phyloP scores from a whole-genome alignment of 768 basidiomycete genomes.

The Boletus tylopilopsis region DNA sequence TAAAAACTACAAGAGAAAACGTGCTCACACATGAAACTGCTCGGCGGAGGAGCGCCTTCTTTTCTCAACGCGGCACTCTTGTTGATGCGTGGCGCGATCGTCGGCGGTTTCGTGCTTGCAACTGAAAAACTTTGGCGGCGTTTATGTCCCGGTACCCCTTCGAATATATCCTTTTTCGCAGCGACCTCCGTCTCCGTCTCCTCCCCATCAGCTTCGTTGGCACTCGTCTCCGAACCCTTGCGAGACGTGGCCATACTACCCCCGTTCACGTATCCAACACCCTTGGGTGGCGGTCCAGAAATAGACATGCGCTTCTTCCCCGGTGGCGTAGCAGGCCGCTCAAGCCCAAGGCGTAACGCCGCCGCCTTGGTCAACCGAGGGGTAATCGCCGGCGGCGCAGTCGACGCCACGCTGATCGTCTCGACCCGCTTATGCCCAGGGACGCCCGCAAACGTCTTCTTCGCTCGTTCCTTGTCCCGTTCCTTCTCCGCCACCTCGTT shows the following conservation, averaged over 20 bases:
- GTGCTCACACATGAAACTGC: conserved; percentile 71
- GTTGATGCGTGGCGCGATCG: conserved; percentile 43
- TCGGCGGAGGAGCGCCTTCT: conserved; percentile 50
- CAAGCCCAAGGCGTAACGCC: conserved; percentile 58
- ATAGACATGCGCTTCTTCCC: conserved; percentile 37
- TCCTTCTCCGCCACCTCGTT: conserved; percentile 45
- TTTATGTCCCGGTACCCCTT: conserved; percentile 84
- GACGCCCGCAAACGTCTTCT: conserved; percentile 68
- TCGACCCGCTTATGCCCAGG: conserved; percentile 77
- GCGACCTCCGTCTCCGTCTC: conserved; percentile 24
- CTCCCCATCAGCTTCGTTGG: conserved; percentile 29
- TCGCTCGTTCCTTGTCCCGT: conserved; percentile 56
- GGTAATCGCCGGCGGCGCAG: conserved; percentile 64
- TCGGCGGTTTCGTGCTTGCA: conserved; percentile 44
- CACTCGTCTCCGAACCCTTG: conserved; percentile 13
- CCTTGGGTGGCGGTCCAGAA: conserved; percentile 18
- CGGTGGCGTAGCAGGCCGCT: conserved; percentile 36
- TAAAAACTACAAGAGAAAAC: too few relatives aligned
- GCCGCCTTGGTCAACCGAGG: conserved; percentile 79
- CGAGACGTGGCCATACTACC: conserved; percentile 10
- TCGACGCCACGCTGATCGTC: conserved; percentile 69
- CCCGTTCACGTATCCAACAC: background rate
- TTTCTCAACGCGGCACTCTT: conserved; percentile 43
- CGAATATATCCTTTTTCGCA: conserved; percentile 51
- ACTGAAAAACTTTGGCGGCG: conserved; percentile 72